These are phyloP conservation scores for Phylloporus sp. DNA, from an alignment of 768 basidiomycete species.

Conservation along the genomic window DNA sequence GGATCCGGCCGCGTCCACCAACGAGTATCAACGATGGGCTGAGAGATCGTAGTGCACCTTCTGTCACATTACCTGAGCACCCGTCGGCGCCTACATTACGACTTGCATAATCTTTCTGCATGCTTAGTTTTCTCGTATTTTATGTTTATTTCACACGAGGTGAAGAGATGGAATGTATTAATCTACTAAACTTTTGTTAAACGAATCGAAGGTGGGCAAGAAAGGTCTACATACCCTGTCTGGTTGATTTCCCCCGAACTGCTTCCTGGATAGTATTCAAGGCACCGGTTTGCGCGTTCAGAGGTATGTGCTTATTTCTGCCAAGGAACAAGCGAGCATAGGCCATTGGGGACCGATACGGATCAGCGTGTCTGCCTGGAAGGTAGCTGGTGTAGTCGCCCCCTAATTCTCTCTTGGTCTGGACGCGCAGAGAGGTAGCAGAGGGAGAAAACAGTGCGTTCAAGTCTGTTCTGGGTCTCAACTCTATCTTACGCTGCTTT, in stretches of 20 bases:
- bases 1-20: conserved; percentile 36
- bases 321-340: conserved; percentile 42
- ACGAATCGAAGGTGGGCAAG: neutral
- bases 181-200: conserved; percentile 1
- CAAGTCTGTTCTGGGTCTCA: conserved; percentile 21
- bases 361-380: conserved; percentile 26
- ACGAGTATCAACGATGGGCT: conserved; percentile 2
- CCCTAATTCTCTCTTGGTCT: conserved; percentile 34
- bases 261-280: conserved; percentile 34
- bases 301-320: conserved; percentile 38
- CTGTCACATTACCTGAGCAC: conserved; percentile 1
- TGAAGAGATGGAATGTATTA: too few relatives aligned
- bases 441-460: conserved; percentile 15
- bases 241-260: conserved; percentile 5
- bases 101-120: conserved; percentile 2
- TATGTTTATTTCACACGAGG: conserved; percentile 28
- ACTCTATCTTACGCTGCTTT: conserved; percentile 18
- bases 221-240: conserved; percentile 9
- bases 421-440: conserved; percentile 19
- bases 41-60: conserved; percentile 3
- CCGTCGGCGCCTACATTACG: conserved; percentile 12
- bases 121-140: conserved; percentile 19
- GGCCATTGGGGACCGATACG: conserved; percentile 33
- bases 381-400: conserved; percentile 52
- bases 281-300: conserved; percentile 36